These are phyloP conservation scores for Wickerhamiella allomyrinae DNA, from an alignment of 805 yeast species.

Conservation along the genomic window DNA sequence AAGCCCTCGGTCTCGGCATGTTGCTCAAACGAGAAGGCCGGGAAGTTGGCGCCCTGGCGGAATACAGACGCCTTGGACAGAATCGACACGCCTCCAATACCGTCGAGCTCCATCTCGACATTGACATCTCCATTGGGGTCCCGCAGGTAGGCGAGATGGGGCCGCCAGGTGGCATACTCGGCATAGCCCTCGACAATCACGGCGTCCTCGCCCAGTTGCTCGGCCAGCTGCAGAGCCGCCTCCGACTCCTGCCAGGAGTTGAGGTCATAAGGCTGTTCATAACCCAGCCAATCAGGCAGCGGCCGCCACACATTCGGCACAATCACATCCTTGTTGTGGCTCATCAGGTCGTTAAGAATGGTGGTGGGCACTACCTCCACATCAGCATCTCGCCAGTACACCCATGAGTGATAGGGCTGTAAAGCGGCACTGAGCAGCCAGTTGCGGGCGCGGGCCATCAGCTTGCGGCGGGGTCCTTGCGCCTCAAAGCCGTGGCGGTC, in stretches of 20 bases:
- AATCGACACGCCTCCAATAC: constrained; percentile 95
- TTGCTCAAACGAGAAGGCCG: constrained; percentile 88
- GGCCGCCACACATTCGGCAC: constrained; percentile 99
- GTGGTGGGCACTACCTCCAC: constrained; percentile 86
- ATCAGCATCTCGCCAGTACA: constrained; percentile 97
- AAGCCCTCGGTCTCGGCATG: constrained; percentile 98
- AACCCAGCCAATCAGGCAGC: constrained; percentile 76
- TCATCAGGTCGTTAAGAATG: constrained; percentile 84
- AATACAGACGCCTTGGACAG: constrained; percentile 77
- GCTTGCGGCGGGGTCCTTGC: constrained; percentile 89
- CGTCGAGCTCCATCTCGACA: constrained; percentile 85
- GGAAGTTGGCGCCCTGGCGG: constrained; percentile 81
- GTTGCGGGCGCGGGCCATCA: constrained; percentile 93
- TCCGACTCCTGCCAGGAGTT: constrained; percentile 93
- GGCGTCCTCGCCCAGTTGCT: constrained; percentile 70
- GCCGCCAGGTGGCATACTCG: constrained; percentile 96
- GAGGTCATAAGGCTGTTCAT: constrained; percentile 88
- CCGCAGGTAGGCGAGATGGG: constrained; percentile 85
- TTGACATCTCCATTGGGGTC: constrained; percentile 93
- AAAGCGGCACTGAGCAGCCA: constrained; percentile 84
- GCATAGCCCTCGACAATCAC: constrained; percentile 96
- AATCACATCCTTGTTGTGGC: constrained; percentile 78
- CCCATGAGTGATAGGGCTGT: constrained; percentile 91
- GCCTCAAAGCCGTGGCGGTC: constrained; percentile 96
- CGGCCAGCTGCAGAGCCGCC: constrained; percentile 38